Evolutionary conservation across 2,329 filamentous ascomycete genomes (phyloP).

Genomic region (Cercospora sp.): DNA sequence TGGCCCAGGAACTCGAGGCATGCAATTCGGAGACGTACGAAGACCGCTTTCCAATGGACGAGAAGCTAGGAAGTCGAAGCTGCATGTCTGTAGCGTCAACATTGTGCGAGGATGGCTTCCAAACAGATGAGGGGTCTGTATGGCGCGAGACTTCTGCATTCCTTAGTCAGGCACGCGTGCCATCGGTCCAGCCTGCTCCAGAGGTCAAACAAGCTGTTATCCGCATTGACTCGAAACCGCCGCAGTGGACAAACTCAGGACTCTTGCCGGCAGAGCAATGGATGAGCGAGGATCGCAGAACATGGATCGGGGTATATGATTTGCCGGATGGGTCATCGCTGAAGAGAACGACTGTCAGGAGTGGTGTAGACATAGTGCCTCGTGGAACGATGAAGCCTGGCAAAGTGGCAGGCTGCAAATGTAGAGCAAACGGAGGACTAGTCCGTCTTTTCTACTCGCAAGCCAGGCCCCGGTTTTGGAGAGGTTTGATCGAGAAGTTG

Average conservation of each 20-base stretch:
- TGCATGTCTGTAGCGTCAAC: not conserved
- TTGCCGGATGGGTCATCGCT: not conserved
- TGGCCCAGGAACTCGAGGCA: not conserved
- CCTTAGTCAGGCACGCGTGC: not conserved
- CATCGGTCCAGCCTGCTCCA: not conserved
- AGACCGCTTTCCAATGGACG: not conserved
- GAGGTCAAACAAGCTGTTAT: slow-evolving; percentile 1
- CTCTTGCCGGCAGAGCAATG: not conserved
- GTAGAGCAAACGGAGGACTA: not conserved
- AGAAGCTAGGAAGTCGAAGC: not conserved
- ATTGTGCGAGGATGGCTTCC: not conserved
- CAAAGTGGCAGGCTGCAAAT: not conserved
- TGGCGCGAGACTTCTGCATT: not conserved
- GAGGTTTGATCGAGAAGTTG: not conserved
- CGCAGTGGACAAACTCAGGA: not conserved
- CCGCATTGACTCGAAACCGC: not conserved
- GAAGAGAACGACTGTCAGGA: not conserved
- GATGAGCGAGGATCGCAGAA: not conserved
- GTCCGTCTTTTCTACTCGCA: slow-evolving; percentile 1
- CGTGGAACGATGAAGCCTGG: not conserved
- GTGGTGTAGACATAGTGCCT: not conserved
- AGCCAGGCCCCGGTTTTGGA: not conserved
- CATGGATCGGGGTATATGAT: slow-evolving; percentile 4
- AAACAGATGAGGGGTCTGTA: not conserved
- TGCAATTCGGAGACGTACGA: not conserved